phyloP scores from a whole-genome alignment of 1,284 basidiomycete species.

The Microbotryum scabiosae region DNA sequence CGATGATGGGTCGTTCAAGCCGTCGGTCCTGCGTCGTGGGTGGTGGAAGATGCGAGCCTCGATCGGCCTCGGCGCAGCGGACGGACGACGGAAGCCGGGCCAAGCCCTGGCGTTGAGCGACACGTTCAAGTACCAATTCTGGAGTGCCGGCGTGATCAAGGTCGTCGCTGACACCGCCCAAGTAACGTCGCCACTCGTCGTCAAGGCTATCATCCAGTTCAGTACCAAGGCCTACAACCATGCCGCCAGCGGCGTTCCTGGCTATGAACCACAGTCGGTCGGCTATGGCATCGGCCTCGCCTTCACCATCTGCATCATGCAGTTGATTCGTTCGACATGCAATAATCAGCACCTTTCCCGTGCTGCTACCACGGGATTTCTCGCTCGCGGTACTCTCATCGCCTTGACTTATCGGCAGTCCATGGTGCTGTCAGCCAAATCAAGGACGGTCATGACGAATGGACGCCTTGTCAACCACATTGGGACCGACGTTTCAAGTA shows the following conservation, averaged over 20 bases:
- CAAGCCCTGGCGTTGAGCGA: conserved; percentile 43
- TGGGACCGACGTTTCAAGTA: conserved; percentile 73
- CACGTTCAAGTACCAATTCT: conserved; percentile 71
- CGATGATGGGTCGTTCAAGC: conserved; percentile 32
- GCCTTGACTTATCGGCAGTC: conserved; percentile 76
- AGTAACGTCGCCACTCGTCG: conserved; percentile 65
- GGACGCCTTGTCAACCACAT: conserved; percentile 87
- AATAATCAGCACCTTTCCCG: conserved; percentile 49
- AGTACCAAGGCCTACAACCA: conserved; percentile 56
- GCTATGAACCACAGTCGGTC: conserved; percentile 51
- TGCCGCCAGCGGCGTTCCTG: conserved; percentile 45
- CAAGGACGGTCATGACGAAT: conserved; percentile 72
- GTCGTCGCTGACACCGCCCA: conserved; percentile 51
- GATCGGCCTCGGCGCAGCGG: conserved; percentile 2
- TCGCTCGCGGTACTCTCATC: conserved; percentile 77
- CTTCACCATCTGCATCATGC: conserved; percentile 50
- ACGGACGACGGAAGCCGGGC: conserved; percentile 22
- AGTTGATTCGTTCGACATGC: conserved; percentile 60
- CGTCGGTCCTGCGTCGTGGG: conserved; percentile 17
- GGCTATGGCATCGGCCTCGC: conserved; percentile 67
- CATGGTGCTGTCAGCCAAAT: conserved; percentile 66
- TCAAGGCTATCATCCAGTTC: conserved; percentile 72
- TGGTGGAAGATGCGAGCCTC: conserved; percentile 25
- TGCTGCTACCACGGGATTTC: conserved; percentile 62
- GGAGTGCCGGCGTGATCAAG: conserved; percentile 69